These are phyloP conservation scores for Xylariaceae sp. DNA, from an alignment of 2,329 filamentous ascomycete species.

Conservation along the genomic window DNA sequence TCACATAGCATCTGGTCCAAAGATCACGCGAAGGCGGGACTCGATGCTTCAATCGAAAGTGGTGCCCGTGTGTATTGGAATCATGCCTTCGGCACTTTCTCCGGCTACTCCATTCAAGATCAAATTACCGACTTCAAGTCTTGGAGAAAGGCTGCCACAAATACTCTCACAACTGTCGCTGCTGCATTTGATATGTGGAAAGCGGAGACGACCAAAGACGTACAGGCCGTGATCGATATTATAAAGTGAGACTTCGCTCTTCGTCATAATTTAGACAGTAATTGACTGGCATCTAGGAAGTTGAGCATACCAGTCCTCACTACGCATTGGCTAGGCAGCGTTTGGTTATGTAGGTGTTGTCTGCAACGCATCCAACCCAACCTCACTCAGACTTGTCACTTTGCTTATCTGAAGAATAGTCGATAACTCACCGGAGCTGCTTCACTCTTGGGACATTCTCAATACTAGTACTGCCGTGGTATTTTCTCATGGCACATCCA, in stretches of 20 bases:
- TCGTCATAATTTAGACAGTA: not conserved
- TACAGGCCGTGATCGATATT: slow-evolving; percentile 28
- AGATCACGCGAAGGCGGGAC: slow-evolving; percentile 37
- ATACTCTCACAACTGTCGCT: slow-evolving; percentile 32
- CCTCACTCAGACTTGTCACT: too few species aligned
- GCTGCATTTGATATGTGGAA: slow-evolving; percentile 38
- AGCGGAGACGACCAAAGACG: slow-evolving; percentile 22
- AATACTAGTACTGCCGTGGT: slow-evolving; percentile 43
- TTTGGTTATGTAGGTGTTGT: slow-evolving; percentile 32
- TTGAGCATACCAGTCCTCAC: slow-evolving; percentile 42
- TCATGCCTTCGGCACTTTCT: slow-evolving; percentile 35
- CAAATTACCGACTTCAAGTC: slow-evolving; percentile 36
- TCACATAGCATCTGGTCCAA: slow-evolving; percentile 41
- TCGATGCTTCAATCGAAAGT: slow-evolving; percentile 43
- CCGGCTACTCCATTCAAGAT: slow-evolving; percentile 29
- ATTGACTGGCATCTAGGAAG: slow-evolving; percentile 19
- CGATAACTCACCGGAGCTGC: slow-evolving; percentile 35
- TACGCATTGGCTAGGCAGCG: slow-evolving; percentile 36
- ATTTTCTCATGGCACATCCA: slow-evolving; percentile 43
- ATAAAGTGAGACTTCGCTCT: slow-evolving; percentile 21
- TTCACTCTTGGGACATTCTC: slow-evolving; percentile 34
- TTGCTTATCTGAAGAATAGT: not conserved
- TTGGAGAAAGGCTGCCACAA: slow-evolving; percentile 26
- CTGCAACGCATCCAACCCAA: too few species aligned
- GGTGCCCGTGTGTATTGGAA: slow-evolving; percentile 45